Percentiles rank a stretch among this genome's conserved stretches.
Evolutionary conservation across 768 basidiomycete genomes (phyloP).

Genomic region (Melanogaster broomeanus): DNA sequence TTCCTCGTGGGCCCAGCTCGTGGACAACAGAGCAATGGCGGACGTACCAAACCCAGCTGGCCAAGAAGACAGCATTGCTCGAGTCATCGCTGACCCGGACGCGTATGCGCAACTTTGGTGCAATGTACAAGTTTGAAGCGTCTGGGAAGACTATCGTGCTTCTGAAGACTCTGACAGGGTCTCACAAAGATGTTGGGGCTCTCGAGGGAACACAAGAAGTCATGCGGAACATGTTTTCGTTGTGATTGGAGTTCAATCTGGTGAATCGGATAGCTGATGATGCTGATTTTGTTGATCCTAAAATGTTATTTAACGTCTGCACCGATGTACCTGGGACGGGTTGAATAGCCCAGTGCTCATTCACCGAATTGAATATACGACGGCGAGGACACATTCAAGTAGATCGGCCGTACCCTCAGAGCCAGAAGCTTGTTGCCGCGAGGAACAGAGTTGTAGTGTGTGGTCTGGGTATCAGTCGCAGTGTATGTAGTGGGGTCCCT

Average conservation of each 20-base stretch:
- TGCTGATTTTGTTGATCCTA: too few species aligned
- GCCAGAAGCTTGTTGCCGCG: slow-evolving; percentile 55
- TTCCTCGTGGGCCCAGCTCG: slow-evolving; percentile 30
- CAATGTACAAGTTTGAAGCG: slow-evolving; percentile 52
- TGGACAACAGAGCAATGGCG: slow-evolving; percentile 46
- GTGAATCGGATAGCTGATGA: too few species aligned
- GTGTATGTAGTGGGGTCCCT: slow-evolving; percentile 61
- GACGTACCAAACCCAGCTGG: slow-evolving; percentile 39
- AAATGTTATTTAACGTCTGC: too few species aligned
- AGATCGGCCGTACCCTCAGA: slow-evolving; percentile 53
- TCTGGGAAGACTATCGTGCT: slow-evolving; percentile 52
- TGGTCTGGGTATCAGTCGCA: slow-evolving; percentile 57
- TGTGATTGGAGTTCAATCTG: too few species aligned
- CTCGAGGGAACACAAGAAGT: slow-evolving; percentile 73
- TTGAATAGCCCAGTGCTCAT: slow-evolving; percentile 36
- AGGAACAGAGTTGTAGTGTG: slow-evolving; percentile 52
- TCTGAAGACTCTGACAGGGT: slow-evolving; percentile 57
- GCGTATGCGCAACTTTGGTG: slow-evolving; percentile 50
- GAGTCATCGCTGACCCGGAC: slow-evolving; percentile 46
- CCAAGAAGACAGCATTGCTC: slow-evolving; percentile 42
- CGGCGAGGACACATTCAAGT: slow-evolving; percentile 54
- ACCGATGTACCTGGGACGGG: slow-evolving; percentile 43
- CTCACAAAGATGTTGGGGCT: slow-evolving; percentile 57
- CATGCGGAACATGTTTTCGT: slow-evolving; percentile 35
- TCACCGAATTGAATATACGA: slow-evolving; percentile 52